phyloP scores from a whole-genome alignment of 1,139 yeast genomes.

The Debaryomycetaceae sp. region DNA sequence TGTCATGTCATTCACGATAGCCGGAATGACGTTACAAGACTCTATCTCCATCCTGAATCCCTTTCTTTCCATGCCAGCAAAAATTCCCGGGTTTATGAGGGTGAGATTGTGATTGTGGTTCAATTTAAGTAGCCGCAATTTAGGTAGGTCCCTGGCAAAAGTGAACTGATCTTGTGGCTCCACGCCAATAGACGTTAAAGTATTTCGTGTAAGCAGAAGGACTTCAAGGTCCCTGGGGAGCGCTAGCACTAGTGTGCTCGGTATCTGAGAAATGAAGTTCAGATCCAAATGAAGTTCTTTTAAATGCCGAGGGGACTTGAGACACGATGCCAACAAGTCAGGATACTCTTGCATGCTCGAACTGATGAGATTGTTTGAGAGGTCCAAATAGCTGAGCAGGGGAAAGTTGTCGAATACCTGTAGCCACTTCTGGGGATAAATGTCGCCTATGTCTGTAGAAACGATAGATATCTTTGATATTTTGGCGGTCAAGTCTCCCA shows the following conservation, averaged over 20 bases:
- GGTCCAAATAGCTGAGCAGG: conserved; percentile 20
- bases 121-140: conserved; percentile 8
- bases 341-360: conserved; percentile 14
- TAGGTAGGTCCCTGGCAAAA: conserved; percentile 10
- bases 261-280: conserved; percentile 22
- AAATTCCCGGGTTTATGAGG: conserved; percentile 8
- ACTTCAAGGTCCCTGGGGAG: conserved; percentile 26
- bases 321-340: conserved; percentile 22
- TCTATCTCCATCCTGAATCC: conserved; percentile 5
- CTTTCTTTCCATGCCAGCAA: conserved; percentile 3
- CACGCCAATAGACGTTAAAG: conserved; percentile 11
- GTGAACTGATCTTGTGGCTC: conserved; percentile 5
- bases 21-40: conserved; percentile 11
- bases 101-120: conserved; percentile 8
- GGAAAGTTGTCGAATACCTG: conserved; percentile 24
- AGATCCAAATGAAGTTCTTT: conserved; percentile 20
- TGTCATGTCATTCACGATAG: conserved; percentile 2
- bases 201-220: conserved; percentile 19
- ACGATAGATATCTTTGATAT: conserved; percentile 22
- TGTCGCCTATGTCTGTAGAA: conserved; percentile 37
- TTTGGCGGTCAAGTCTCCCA: conserved; percentile 17
- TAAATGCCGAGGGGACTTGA: conserved; percentile 29
- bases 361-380: conserved; percentile 26
- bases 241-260: conserved; percentile 17
- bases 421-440: conserved; percentile 33